Base-by-base conservation (phyloP, 495 filamentous ascomycete species). In the Xylaria curta region DNA sequence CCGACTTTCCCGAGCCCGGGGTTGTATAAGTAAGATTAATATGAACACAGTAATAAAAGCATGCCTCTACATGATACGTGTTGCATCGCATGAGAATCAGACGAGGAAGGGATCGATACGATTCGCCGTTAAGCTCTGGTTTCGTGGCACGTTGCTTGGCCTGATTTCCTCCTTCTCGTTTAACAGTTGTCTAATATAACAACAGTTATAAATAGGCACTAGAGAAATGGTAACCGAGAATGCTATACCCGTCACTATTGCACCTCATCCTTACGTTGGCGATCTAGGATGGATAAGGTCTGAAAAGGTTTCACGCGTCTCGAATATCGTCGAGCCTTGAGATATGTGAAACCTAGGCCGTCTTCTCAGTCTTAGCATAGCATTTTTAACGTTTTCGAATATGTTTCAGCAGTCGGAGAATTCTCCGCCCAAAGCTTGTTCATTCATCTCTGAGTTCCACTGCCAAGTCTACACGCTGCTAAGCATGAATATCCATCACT, bases 401-500 rank as follows among this genome's bases (percentile, higher is more conserved):
- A 54, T 28, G 31, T 54, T 56, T 42, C 36, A 36, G 65, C 24
- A 31, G 21, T 47, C n/a, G 13, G 53, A 46, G 24, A 47, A 13
- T 46, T 59, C 51, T 68, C 38, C 51, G 42, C 62, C 62, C 19
- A 67, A 59, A 46, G 36, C 21, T 19, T 24, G 51, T 21, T 59
- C 40, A 60, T 54, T 47, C 24, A 46, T 44, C 12, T 60, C 42
- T 26, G 24, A 59, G 12, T 31, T 69, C 49, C 42, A 49, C 54
- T 62, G 38, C 47, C 65, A 67, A 67, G 33, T 67, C 47, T 49
- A 67, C 19, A 56, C 13, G 36, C 36, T 15, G 28, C 21, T 54
- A 12, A 44, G 53, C 36, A 68, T 19, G 49, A 68, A 68, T 51
- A 68, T 68, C 66, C 66, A 59, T 59, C 66, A 68, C 56, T 68